Evolutionary conservation across 1,139 yeast species (phyloP), one percentile per base, ranked within the genome.

Genomic region (Yamadazyma spencermartinsiae): DNA sequence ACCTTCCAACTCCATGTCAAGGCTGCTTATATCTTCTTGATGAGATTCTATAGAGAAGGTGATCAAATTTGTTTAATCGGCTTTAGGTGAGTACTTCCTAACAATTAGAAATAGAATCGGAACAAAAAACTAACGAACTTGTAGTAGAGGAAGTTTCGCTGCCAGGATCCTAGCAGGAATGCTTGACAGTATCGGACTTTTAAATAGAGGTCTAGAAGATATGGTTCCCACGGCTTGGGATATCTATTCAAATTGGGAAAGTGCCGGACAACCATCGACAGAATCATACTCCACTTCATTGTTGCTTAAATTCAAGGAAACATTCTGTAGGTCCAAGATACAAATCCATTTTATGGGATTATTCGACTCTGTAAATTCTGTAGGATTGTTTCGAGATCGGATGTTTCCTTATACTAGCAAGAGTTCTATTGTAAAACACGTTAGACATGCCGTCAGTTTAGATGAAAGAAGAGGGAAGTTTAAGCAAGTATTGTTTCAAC

Each of bases 341-440:
- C 51, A 51, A 7, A 66, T 82, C 33, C 72, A 74, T 45, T 79
- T 80, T 43, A 73, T 81, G 72, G 87, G 86, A 0, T 56, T 81
- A 21, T 81, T 82, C 72, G 88, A 82, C 57, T 76, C 85, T 0
- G 79, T 81, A 14, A 79, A 79, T 49, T 79, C 86, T 0, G 80
- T 80, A 14, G 87, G 87, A 0, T 48, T 80, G 7, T 45, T 80
- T 2, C 61, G 76, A 35, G 85, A 80, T 50, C 56, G 76, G 34
- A 50, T 76, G 50, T 81, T 80, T 44, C 86, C 86, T 0, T 79
- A 63, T 47, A 68, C 82, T 0, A 69, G 78, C 1, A 62, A 72
- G 38, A 67, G 76, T 31, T 60, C 68, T 4, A 65, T 69, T 33
- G 82, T 80, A 3, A 63, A 68, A 15, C 85, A 80, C 49, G 72